phyloP scores from a whole-genome alignment of 108 stramenopile species.

The Cyclostephanos tholiformis region DNA sequence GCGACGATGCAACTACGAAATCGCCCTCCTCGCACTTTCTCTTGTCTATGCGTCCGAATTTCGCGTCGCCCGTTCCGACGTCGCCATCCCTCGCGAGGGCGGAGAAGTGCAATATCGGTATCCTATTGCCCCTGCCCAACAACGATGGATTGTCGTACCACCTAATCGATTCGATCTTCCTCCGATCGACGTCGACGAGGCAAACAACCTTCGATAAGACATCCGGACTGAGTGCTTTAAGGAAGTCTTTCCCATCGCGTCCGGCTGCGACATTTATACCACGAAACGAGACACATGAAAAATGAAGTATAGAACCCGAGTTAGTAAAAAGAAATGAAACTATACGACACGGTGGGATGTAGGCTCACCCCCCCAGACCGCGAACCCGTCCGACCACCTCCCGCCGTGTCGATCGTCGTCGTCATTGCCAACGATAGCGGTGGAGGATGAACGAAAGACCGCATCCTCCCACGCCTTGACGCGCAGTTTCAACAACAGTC shows the following conservation, averaged over 20 bases:
- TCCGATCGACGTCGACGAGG: constrained; percentile 85
- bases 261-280: constrained; percentile 49
- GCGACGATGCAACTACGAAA: constrained; percentile 13
- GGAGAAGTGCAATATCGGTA: constrained; percentile 89
- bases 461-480: constrained; percentile 70
- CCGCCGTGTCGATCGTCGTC: neutral
- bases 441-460: constrained; percentile 39
- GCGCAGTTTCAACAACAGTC: constrained; percentile 73
- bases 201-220: constrained; percentile 63
- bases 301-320: too few species aligned
- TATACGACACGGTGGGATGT: too few species aligned
- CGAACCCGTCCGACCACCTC: constrained; percentile 54
- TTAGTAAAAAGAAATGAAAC: too few species aligned
- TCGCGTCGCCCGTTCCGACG: neutral
- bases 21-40: constrained; percentile 13
- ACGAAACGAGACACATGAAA: too few species aligned
- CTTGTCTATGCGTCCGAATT: constrained; percentile 67
- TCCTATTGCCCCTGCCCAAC: constrained; percentile 18
- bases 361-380: constrained; percentile 41
- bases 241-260: constrained; percentile 89
- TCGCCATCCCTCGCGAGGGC: constrained; percentile 45
- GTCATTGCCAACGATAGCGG: neutral
- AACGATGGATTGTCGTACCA: constrained; percentile 62
- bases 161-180: constrained; percentile 69
- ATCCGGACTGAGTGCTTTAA: constrained; percentile 66